Evolutionary conservation across 148 eudicot species (phyloP).

Genomic region (Suaeda aralocaspica): DNA sequence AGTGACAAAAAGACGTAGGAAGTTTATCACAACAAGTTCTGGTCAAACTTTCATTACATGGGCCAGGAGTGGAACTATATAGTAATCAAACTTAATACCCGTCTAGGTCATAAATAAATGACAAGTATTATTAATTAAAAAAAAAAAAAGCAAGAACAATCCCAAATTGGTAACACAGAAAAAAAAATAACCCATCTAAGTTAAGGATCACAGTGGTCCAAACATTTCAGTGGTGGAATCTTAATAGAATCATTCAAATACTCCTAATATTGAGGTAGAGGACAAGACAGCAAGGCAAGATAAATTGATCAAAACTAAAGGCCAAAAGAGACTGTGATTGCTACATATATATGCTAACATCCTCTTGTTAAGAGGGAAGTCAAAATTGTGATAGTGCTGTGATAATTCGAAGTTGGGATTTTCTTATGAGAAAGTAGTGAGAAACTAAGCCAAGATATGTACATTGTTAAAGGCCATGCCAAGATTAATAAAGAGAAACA

Average conservation of each 20-base stretch:
- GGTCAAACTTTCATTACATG: neutral
- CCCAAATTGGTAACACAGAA: neutral
- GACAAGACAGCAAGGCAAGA: neutral
- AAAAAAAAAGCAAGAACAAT: neutral
- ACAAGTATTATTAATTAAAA: neutral
- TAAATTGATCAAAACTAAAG: neutral
- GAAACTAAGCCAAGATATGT: neutral
- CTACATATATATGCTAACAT: neutral
- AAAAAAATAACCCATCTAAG: neutral
- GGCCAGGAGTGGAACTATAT: neutral
- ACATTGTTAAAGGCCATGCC: neutral
- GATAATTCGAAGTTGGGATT: neutral
- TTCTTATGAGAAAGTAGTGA: too few relatives aligned
- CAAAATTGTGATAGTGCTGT: neutral
- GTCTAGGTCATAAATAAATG: neutral
- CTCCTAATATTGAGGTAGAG: neutral
- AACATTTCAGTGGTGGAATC: neutral
- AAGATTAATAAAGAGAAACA: neutral
- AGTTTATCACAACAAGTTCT: neutral
- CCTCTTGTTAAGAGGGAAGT: neutral
- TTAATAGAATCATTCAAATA: neutral
- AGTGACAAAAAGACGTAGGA: neutral
- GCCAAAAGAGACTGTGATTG: neutral
- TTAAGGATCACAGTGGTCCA: too few relatives aligned
- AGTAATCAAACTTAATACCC: neutral